These are phyloP conservation scores for Ambrosia hybrid DNA, from an alignment of 140 eudicot genomes.

Conservation along the genomic window DNA sequence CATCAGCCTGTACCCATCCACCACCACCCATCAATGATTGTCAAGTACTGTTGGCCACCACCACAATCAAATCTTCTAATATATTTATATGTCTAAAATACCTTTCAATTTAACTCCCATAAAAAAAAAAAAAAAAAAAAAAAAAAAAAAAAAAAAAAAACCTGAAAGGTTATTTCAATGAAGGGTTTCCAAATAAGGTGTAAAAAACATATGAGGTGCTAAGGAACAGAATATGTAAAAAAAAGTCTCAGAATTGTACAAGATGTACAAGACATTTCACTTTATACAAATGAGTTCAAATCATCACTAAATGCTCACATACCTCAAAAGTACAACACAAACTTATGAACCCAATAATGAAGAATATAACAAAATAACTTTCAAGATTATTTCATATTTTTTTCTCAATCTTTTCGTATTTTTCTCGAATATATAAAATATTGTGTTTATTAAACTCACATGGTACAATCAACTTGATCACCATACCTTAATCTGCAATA, in stretches of 20 bases:
- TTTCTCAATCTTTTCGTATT: not conserved
- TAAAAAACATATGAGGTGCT: not conserved
- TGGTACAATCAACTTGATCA: not conserved
- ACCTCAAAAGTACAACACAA: not conserved
- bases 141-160: too few species aligned
- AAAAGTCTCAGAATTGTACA: not conserved
- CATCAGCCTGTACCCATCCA: constrained; percentile 7
- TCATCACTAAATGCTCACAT: not conserved
- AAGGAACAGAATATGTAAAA: not conserved
- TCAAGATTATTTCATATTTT: not conserved
- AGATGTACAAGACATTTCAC: not conserved
- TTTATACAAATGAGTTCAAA: not conserved
- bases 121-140: not conserved
- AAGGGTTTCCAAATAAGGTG: not conserved
- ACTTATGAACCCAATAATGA: not conserved
- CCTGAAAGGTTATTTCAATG: not conserved
- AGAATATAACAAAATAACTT: too few species aligned
- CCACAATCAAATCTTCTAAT: constrained; percentile 1
- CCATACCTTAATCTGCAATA: constrained; percentile 26
- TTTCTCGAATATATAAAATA: not conserved
- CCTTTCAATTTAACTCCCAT: not conserved
- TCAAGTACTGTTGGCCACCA: constrained; percentile 14
- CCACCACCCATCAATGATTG: constrained; percentile 13
- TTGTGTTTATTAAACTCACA: not conserved
- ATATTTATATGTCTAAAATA: not conserved